phyloP scores from a whole-genome alignment of 139 green algal species.

The Chlorella sp. region DNA sequence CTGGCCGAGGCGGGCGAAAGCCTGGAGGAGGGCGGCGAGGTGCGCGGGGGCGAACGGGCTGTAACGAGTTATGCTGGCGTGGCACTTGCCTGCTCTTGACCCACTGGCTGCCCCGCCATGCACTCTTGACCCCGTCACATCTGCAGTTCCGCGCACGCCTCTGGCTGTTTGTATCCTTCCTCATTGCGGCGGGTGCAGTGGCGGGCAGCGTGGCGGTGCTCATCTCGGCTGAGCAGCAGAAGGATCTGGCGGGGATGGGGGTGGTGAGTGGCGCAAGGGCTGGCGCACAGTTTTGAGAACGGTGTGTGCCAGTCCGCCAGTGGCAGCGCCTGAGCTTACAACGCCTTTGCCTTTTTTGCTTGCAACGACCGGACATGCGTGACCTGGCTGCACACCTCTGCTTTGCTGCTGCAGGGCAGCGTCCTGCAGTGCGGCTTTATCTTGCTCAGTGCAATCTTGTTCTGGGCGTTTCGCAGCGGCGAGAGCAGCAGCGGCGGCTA shows the following conservation, averaged over 20 bases:
- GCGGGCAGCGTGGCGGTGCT: slow-evolving; percentile 57
- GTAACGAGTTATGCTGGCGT: no score
- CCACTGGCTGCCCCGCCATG: no score
- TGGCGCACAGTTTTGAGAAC: no score
- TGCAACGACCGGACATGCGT: not conserved
- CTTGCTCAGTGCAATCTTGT: slow-evolving; percentile 7
- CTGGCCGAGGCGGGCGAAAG: slow-evolving; percentile 31
- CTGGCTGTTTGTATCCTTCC: slow-evolving; percentile 57
- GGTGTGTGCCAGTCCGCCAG: no score
- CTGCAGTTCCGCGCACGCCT: slow-evolving; percentile 43
- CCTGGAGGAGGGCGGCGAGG: slow-evolving; percentile 37
- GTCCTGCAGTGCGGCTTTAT: slow-evolving; percentile 59
- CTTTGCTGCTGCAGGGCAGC: slow-evolving; percentile 38
- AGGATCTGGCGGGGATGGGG: slow-evolving; percentile 31
- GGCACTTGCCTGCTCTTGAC: no score
- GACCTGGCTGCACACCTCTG: not conserved
- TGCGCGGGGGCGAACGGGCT: no score
- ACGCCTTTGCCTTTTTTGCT: not conserved
- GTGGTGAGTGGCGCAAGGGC: slow-evolving; percentile 43
- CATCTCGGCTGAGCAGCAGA: slow-evolving; percentile 27
- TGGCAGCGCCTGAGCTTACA: not conserved
- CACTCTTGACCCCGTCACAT: not conserved
- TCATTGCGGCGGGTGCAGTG: slow-evolving; percentile 46
- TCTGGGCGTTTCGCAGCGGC: slow-evolving; percentile 13
- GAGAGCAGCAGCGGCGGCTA: not conserved